A percentile compares a stretch with the other conserved stretches of the same genome.
phyloP scores from a whole-genome alignment of 306 rosid species.

The Spatholobus suberectus region DNA sequence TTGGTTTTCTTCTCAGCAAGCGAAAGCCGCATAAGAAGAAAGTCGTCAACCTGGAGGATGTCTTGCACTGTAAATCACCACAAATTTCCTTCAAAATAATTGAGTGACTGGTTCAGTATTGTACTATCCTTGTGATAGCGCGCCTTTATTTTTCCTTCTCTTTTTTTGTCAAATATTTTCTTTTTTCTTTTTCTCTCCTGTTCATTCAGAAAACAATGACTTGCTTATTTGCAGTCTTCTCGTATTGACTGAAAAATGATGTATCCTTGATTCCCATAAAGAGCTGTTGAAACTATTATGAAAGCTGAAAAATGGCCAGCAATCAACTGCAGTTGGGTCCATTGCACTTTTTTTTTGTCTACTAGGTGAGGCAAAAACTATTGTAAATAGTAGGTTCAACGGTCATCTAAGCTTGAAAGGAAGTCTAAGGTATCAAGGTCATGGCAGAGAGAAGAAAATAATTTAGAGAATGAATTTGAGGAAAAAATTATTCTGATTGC shows the following conservation, averaged over 20 bases:
- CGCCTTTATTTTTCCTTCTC: conserved; percentile 26
- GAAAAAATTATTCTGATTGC: not conserved
- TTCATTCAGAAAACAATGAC: conserved; percentile 52
- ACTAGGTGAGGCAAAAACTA: too few species aligned
- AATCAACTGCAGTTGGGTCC: not conserved
- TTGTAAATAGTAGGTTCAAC: too few species aligned
- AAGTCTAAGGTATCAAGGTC: not conserved
- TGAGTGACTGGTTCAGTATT: conserved; percentile 47
- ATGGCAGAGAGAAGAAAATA: not conserved
- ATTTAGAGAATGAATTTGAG: not conserved
- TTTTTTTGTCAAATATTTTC: conserved; percentile 34
- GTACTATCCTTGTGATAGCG: conserved; percentile 44
- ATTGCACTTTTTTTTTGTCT: not conserved
- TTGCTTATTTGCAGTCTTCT: conserved; percentile 64
- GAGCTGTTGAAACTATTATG: conserved; percentile 34
- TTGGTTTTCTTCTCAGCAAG: conserved; percentile 54
- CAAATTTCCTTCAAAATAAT: conserved; percentile 49
- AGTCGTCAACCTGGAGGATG: conserved; percentile 54
- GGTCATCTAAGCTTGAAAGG: not conserved
- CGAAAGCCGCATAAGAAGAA: conserved; percentile 74
- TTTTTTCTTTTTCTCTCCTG: conserved; percentile 25
- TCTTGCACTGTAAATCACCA: conserved; percentile 63
- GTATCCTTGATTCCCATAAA: conserved; percentile 50
- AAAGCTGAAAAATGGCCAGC: not conserved
- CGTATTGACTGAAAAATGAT: conserved; percentile 51